Evolutionary conservation across 805 yeast genomes (phyloP).

Genomic region (Kluyveromyces nonfermentans): DNA sequence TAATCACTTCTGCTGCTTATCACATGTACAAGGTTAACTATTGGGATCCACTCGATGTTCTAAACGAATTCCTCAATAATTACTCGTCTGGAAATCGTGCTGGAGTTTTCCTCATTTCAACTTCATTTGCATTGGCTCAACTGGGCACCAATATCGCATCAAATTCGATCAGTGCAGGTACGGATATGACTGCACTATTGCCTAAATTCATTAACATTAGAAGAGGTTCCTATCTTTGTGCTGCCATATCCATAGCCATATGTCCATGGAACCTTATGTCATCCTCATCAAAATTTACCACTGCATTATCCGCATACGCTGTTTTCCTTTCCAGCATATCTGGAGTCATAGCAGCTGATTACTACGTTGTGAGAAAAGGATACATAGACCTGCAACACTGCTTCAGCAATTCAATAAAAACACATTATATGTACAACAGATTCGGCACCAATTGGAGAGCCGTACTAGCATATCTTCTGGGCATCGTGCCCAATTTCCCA

Average conservation of each 20-base stretch:
- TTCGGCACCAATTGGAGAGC: slow-evolving; percentile 74
- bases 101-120: slow-evolving; percentile 60
- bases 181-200: slow-evolving; percentile 46
- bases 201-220: slow-evolving; percentile 51
- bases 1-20: slow-evolving; percentile 62
- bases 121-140: slow-evolving; percentile 62
- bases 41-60: slow-evolving; percentile 49
- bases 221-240: slow-evolving; percentile 60
- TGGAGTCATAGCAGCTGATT: slow-evolving; percentile 51
- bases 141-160: slow-evolving; percentile 68
- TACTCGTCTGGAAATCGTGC: slow-evolving; percentile 47
- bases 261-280: slow-evolving; percentile 73
- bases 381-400: slow-evolving; percentile 51
- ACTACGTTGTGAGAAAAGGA: slow-evolving; percentile 64
- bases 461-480: slow-evolving; percentile 46
- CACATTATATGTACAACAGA: slow-evolving; percentile 42
- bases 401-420: slow-evolving; percentile 35
- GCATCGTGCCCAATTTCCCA: slow-evolving; percentile 33
- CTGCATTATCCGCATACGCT: slow-evolving; percentile 67
- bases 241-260: slow-evolving; percentile 52
- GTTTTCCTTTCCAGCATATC: slow-evolving; percentile 73
- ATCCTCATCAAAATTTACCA: slow-evolving; percentile 58
- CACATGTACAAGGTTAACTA: slow-evolving; percentile 33
- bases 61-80: slow-evolving; percentile 36
- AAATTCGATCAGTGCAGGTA: slow-evolving; percentile 51